Evolutionary conservation across 1,284 basidiomycete species (phyloP).

Genomic region (Irpex lacteus): DNA sequence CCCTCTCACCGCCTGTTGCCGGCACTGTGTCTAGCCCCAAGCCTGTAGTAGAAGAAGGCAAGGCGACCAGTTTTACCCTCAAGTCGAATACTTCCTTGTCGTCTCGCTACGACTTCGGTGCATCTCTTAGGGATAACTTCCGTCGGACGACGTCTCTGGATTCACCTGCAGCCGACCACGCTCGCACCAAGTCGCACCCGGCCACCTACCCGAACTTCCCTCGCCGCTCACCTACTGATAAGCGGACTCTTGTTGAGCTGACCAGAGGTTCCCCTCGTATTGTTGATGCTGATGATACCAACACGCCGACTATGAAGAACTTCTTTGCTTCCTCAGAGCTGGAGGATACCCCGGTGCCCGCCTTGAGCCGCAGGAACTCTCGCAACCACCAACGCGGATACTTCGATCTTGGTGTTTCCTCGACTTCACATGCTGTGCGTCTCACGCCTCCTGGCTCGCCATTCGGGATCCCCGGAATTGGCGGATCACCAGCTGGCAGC

Average conservation of each 20-base stretch:
- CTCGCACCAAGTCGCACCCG: constrained; percentile 38
- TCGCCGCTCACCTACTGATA: constrained; percentile 37
- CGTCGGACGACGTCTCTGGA: constrained; percentile 24
- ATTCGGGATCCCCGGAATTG: constrained; percentile 13
- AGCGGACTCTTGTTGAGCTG: constrained; percentile 17
- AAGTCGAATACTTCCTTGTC: constrained; percentile 36
- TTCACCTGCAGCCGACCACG: constrained; percentile 13
- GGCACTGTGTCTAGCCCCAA: constrained; percentile 7
- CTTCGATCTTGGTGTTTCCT: constrained; percentile 23
- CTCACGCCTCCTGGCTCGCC: constrained; percentile 23
- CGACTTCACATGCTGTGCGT: constrained; percentile 13
- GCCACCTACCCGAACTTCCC: constrained; percentile 22
- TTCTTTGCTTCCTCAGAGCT: constrained; percentile 13
- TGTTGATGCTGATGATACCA: constrained; percentile 19
- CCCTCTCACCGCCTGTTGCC: constrained; percentile 15
- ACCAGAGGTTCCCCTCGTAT: constrained; percentile 29
- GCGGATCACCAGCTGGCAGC: constrained; percentile 10
- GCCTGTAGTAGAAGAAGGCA: constrained; percentile 7
- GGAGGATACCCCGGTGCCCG: constrained; percentile 25
- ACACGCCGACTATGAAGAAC: constrained; percentile 4
- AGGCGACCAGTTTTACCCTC: constrained; percentile 26
- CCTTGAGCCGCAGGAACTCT: constrained; percentile 13
- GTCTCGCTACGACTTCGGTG: constrained; percentile 54
- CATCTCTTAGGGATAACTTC: constrained; percentile 47
- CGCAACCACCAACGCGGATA: constrained; percentile 29